Evolutionary conservation across 306 rosid species (phyloP).

Genomic region (Abrus precatorius): DNA sequence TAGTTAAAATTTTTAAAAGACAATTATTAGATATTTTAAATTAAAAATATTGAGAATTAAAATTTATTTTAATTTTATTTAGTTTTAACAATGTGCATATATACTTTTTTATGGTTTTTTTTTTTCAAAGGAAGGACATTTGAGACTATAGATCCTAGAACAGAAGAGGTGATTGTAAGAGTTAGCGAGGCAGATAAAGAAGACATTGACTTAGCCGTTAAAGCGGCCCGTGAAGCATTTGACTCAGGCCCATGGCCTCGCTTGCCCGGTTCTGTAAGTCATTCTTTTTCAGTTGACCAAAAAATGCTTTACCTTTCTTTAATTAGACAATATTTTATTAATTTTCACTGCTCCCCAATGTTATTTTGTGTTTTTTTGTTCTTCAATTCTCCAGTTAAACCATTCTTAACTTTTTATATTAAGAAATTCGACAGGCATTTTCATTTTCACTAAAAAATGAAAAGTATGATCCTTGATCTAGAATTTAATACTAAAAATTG

Average conservation of each 20-base stretch:
- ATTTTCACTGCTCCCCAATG: too few species aligned
- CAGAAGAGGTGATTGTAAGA: constrained; percentile 63
- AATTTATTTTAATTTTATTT: neutral
- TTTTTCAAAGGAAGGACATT: constrained; percentile 64
- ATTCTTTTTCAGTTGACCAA: neutral
- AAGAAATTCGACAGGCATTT: neutral
- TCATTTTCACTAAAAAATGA: neutral
- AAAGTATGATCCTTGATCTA: neutral
- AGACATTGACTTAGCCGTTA: constrained; percentile 80
- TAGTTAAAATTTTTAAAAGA: too few species aligned
- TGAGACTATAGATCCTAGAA: constrained; percentile 85
- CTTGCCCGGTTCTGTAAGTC: constrained; percentile 66
- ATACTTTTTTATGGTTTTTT: neutral
- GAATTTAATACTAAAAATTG: neutral
- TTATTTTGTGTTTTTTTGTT: neutral
- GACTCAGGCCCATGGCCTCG: constrained; percentile 93
- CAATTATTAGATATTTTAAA: too few species aligned
- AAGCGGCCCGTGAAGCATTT: constrained; percentile 83
- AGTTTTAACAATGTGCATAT: neutral
- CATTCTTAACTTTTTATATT: neutral
- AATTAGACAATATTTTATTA: neutral
- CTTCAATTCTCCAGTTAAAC: neutral
- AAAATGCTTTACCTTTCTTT: neutral
- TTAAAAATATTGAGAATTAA: too few species aligned
- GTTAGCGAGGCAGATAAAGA: constrained; percentile 71